Evolutionary conservation across 805 yeast genomes (phyloP).

Genomic region (Candida chauliodis): DNA sequence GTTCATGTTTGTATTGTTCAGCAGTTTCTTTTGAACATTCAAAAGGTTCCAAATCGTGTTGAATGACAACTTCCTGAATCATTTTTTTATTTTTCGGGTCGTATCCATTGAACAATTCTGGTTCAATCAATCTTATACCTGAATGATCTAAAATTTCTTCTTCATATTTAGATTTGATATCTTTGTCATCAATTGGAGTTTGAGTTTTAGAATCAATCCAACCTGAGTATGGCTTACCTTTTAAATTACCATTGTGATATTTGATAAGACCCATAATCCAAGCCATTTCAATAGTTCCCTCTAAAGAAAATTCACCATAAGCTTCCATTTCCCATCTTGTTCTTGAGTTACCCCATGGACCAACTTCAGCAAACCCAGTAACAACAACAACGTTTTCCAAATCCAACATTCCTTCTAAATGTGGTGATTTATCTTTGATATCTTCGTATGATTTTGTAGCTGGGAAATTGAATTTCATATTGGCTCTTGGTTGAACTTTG

Average conservation of each 20-base stretch:
- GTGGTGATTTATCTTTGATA: slow-evolving; percentile 63
- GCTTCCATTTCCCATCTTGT: slow-evolving; percentile 99
- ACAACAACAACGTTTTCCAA: slow-evolving; percentile 90
- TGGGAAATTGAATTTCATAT: slow-evolving; percentile 93
- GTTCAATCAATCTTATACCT: slow-evolving; percentile 96
- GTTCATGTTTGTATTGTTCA: slow-evolving; percentile 87
- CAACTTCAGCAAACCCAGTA: slow-evolving; percentile 97
- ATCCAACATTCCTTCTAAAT: slow-evolving; percentile 86
- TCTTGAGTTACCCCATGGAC: slow-evolving; percentile 99
- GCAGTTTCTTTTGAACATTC: slow-evolving; percentile 96
- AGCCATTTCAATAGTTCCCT: slow-evolving; percentile 98
- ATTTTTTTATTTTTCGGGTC: slow-evolving; percentile 91
- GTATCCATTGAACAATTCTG: slow-evolving; percentile 90
- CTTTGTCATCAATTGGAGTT: slow-evolving; percentile 91
- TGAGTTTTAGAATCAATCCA: slow-evolving; percentile 96
- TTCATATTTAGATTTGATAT: slow-evolving; percentile 90
- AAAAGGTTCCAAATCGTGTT: slow-evolving; percentile 94
- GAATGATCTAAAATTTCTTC: slow-evolving; percentile 82
- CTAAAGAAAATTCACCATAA: slow-evolving; percentile 87
- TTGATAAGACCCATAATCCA: slow-evolving; percentile 99
- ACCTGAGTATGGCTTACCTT: slow-evolving; percentile 89
- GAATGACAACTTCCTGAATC: slow-evolving; percentile 93
- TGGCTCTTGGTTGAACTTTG: slow-evolving; percentile 87
- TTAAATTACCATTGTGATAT: slow-evolving; percentile 87
- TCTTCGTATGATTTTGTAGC: slow-evolving; percentile 72